These are phyloP conservation scores for Ustilago shanxiensis DNA, from an alignment of 1,284 basidiomycete genomes.

Conservation along the genomic window DNA sequence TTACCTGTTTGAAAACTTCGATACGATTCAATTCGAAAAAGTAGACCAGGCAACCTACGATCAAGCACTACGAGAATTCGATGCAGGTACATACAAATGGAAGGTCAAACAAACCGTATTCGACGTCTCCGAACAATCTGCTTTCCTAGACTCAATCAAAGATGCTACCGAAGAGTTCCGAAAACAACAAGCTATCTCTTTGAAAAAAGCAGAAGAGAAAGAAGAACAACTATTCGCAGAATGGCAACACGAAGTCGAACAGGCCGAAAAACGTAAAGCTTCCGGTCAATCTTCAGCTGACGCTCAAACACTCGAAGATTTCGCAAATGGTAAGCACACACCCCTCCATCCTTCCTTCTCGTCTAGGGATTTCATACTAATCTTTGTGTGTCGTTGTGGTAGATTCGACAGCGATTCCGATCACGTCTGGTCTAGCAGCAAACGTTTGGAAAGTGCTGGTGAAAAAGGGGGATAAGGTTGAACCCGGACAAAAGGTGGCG, in stretches of 20 bases:
- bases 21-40: slow-evolving; percentile 73
- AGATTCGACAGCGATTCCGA: slow-evolving; percentile 31
- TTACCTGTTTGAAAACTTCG: slow-evolving; percentile 78
- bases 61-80: slow-evolving; percentile 76
- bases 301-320: slow-evolving; percentile 6
- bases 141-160: slow-evolving; percentile 72
- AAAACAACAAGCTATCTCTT: slow-evolving; percentile 60
- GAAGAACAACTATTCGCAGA: slow-evolving; percentile 71
- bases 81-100: slow-evolving; percentile 76
- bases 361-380: background rate
- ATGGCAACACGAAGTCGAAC: slow-evolving; percentile 37
- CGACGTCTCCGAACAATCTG: slow-evolving; percentile 74
- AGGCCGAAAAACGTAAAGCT: slow-evolving; percentile 16
- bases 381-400: too few relatives aligned
- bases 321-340: slow-evolving; percentile 15
- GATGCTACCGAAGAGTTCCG: slow-evolving; percentile 73
- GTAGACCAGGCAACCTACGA: slow-evolving; percentile 29
- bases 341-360: background rate
- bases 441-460: slow-evolving; percentile 76
- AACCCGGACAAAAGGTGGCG: slow-evolving; percentile 74
- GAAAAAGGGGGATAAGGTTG: slow-evolving; percentile 73
- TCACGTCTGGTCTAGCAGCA: slow-evolving; percentile 74
- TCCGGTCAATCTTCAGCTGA: slow-evolving; percentile 3
- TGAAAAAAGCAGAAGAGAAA: slow-evolving; percentile 54
- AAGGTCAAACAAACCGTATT: slow-evolving; percentile 73